phyloP scores from a whole-genome alignment of 2,329 filamentous ascomycete genomes.

The Paraphoma chrysanthemicola region DNA sequence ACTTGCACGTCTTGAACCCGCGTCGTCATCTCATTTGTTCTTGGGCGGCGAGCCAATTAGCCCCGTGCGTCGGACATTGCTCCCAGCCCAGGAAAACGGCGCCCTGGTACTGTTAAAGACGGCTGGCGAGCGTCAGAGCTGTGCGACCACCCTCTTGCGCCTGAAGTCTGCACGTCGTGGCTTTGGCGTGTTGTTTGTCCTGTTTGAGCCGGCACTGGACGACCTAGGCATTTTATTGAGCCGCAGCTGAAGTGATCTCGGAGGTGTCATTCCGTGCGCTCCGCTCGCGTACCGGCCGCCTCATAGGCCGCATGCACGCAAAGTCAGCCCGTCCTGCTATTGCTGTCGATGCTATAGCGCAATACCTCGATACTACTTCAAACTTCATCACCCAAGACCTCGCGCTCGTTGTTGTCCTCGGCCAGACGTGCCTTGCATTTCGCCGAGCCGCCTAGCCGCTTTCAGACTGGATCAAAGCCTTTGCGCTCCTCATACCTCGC shows the following conservation, averaged over 20 bases:
- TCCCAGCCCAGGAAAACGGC: neutral
- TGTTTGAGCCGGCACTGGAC: neutral
- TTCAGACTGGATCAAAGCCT: conserved; percentile 25
- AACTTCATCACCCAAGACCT: neutral
- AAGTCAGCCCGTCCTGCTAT: conserved; percentile 6
- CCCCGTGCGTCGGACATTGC: neutral
- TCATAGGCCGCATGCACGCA: conserved; percentile 7
- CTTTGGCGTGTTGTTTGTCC: neutral
- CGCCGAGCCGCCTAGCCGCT: conserved; percentile 31
- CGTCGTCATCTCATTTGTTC: conserved; percentile 7
- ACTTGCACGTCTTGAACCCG: neutral
- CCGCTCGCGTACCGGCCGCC: conserved; percentile 4
- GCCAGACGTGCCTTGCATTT: conserved; percentile 21
- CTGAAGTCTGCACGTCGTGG: conserved; percentile 1
- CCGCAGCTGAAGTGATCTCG: conserved; percentile 2
- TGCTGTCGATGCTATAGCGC: conserved; percentile 8
- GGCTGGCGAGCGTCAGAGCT: neutral
- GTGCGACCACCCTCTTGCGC: neutral
- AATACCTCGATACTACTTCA: conserved; percentile 4
- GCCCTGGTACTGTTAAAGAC: neutral
- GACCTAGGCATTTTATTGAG: neutral
- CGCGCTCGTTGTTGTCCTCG: neutral
- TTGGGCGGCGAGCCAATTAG: conserved; percentile 3
- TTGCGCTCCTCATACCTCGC: conserved; percentile 27
- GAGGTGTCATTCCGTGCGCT: conserved; percentile 4